Conservation (phyloP, 495 filamentous ascomycete genomes). For the Neurospora sp. region DNA sequence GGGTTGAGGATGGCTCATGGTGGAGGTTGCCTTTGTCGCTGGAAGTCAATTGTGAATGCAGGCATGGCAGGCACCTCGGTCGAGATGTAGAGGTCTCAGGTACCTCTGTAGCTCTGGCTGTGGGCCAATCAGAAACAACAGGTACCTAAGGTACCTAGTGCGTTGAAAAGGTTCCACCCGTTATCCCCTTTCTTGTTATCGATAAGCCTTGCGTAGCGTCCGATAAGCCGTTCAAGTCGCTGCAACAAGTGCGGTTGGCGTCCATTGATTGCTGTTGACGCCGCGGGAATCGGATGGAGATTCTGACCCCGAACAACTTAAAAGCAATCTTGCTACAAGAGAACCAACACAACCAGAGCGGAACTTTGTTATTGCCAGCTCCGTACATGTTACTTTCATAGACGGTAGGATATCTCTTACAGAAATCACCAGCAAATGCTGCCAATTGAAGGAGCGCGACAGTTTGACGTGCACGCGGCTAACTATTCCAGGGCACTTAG, state of each 20-base stretch:
- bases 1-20: not conserved
- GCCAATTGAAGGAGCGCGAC: not conserved
- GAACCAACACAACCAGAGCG: not conserved
- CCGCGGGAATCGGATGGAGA: not conserved
- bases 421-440: not conserved
- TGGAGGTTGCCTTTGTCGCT: not conserved
- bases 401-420: not conserved
- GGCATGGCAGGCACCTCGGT: not conserved
- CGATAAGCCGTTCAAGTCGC: conserved; percentile 23
- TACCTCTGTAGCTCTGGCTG: not conserved
- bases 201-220: conserved; percentile 18
- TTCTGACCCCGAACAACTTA: not conserved
- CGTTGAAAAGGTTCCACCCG: conserved; percentile 1
- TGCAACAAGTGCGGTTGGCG: not conserved
- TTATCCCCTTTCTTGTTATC: conserved; percentile 4
- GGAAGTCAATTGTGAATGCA: not conserved
- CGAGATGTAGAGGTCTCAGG: not conserved
- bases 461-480: not conserved
- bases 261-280: not conserved
- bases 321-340: not conserved
- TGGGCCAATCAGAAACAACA: not conserved
- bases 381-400: not conserved
- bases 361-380: not conserved
- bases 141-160: not conserved
- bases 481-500: not conserved